These are phyloP conservation scores for Phyllosticta citrichinensis DNA, from an alignment of 2,329 filamentous ascomycete genomes.

Conservation along the genomic window DNA sequence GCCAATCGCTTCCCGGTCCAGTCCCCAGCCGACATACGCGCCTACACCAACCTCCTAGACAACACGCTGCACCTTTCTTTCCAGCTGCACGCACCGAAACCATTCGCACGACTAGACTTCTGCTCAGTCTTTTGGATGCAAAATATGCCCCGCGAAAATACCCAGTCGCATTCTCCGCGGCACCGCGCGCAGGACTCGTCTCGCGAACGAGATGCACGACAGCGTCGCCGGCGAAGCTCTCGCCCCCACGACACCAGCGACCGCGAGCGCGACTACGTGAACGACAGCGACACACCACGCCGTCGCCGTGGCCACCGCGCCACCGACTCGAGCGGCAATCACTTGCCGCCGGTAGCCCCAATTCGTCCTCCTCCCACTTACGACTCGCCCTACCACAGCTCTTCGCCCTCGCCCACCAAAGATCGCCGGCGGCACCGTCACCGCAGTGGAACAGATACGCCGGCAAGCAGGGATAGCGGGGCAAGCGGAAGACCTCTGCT, in stretches of 20 bases:
- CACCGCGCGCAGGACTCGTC: not conserved
- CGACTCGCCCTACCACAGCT: slow-evolving; percentile 9
- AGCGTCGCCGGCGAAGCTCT: slow-evolving; percentile 4
- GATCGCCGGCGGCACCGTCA: not conserved
- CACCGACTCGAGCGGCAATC: slow-evolving; percentile 29
- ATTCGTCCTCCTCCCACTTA: slow-evolving; percentile 6
- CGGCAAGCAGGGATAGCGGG: slow-evolving; percentile 16
- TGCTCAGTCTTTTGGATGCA: not conserved
- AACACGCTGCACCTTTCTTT: not conserved
- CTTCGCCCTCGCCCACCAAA: slow-evolving; percentile 3
- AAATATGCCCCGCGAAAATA: not conserved
- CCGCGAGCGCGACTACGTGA: slow-evolving; percentile 14
- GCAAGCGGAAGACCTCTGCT: slow-evolving; percentile 27
- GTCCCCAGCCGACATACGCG: not conserved
- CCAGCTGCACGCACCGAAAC: not conserved
- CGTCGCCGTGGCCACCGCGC: slow-evolving; percentile 25
- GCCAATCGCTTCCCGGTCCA: not conserved
- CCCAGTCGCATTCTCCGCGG: not conserved
- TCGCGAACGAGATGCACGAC: slow-evolving; percentile 10
- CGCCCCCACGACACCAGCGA: slow-evolving; percentile 11
- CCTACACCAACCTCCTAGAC: not conserved
- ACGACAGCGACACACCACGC: not conserved
- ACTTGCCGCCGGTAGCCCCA: slow-evolving; percentile 17
- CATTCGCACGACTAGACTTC: not conserved
- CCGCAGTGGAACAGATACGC: not conserved